Base-by-base conservation (phyloP, 2,329 filamentous ascomycete genomes). In the Fusarium keratoplasticum region DNA sequence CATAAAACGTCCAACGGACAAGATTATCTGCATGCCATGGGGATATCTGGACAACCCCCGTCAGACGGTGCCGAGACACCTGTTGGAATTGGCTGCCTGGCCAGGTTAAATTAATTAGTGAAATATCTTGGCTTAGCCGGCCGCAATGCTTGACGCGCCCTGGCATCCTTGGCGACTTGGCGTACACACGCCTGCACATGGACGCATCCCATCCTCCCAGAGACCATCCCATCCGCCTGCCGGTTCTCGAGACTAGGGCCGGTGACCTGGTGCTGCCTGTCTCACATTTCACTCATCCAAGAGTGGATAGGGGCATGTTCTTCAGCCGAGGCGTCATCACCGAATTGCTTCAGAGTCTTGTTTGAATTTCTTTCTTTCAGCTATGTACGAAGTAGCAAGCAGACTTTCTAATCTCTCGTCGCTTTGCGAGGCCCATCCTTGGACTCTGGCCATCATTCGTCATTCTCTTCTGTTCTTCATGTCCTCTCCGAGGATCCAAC, bases 361-460 rank as follows among this genome's bases (percentile, higher is more conserved):
- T 22, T 47, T 61, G 29, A 50, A 61, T 25, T 59, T 47, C 29
- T 27, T 64, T 47, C 61, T 64, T 64, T 64, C 36, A 58, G 16
- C 31, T 59, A 64, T 64, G 38, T 64, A 64, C 61, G 20, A 63
- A 55, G 61, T 36, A 42, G 27, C 25, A 63, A 63, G 64, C 66
- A 64, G 65, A 64, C 47, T 57, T 22, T 42, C 33, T 61, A 61
- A 60, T 29, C n/a, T 44, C 52, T 52, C 47, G n/a, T 29, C 29
- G 58, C 58, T 44, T 66, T 64, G 68, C 69, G 40, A 64, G 68
- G 61, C 42, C 47, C 6, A 42, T 64, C 61, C 42, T 54, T 20
- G 22, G 38, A 72, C 71, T 42, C n/a, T 60, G 47, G 14, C 59
- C 47, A 61, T 71, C 61, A 66, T 63, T 35, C 40, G 44, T 64